A percentile compares a stretch with the other conserved stretches of the same genome.
Conservation (phyloP, 257 asterid genomes). For the Ocimum tenuiflorum region DNA sequence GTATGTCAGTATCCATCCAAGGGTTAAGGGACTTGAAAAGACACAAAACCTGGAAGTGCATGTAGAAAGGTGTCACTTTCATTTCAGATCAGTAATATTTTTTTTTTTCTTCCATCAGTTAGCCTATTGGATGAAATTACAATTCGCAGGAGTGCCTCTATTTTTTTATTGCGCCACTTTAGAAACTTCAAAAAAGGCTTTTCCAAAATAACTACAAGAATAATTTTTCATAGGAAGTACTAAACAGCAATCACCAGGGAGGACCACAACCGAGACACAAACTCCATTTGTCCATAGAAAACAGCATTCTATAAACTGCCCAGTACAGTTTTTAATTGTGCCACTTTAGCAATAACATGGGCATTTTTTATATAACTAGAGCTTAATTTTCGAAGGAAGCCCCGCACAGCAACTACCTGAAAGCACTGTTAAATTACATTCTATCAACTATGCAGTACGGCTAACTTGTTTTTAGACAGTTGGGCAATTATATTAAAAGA, state of each 20-base stretch:
- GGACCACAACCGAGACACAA: not conserved
- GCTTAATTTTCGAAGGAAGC: slow-evolving; percentile 2
- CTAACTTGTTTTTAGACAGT: too few species aligned
- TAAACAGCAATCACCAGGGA: too few species aligned
- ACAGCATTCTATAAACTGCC: not conserved
- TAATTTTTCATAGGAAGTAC: too few species aligned
- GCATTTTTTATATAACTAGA: not conserved
- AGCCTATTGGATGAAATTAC: not conserved
- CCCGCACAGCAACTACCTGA: slow-evolving; percentile 2
- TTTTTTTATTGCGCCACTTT: too few species aligned
- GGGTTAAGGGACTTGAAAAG: not conserved
- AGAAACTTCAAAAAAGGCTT: too few species aligned
- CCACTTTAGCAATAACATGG: not conserved
- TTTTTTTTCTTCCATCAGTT: not conserved
- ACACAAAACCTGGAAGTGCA: not conserved
- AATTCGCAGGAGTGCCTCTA: not conserved
- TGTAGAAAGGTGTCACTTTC: not conserved
- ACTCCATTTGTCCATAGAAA: not conserved
- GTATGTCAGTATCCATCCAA: too few species aligned
- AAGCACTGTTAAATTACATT: not conserved
- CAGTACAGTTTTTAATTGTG: not conserved
- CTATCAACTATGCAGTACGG: too few species aligned
- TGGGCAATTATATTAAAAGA: too few species aligned
- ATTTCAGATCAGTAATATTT: not conserved
- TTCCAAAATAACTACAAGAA: too few species aligned